Conservation (phyloP, 2,329 filamentous ascomycete genomes). For the Berkeleyomyces basicola region DNA sequence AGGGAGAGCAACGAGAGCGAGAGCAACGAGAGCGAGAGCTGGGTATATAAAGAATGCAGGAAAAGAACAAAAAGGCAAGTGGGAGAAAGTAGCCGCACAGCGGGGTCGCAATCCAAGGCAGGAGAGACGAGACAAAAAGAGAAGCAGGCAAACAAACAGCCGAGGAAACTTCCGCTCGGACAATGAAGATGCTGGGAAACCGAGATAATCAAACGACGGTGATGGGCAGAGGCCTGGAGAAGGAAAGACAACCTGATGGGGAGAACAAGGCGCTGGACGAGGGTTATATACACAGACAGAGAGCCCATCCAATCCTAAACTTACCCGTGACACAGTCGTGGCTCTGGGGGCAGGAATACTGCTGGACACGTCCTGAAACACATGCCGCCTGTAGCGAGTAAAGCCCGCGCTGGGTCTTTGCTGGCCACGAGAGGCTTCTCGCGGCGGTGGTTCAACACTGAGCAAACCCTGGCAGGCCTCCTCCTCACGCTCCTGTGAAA, state of each 20-base stretch:
- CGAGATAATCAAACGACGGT: no score
- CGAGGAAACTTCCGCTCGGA: no score
- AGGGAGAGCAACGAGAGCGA: neutral
- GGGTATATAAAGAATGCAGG: slow-evolving; percentile 7
- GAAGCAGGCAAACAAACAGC: neutral
- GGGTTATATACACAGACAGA: neutral
- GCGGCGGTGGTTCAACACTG: neutral
- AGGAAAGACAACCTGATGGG: no score
- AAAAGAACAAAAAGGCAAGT: slow-evolving; percentile 8
- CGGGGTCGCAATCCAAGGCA: slow-evolving; percentile 5
- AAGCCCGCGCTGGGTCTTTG: neutral
- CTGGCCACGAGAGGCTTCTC: neutral
- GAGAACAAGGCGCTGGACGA: no score
- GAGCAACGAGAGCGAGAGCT: neutral
- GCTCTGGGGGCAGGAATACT: neutral
- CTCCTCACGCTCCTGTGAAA: neutral
- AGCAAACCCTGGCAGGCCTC: slow-evolving; percentile 8
- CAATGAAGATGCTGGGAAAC: no score
- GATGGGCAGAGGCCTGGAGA: no score
- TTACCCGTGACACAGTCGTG: neutral
- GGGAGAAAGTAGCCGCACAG: neutral
- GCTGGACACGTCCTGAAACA: neutral
- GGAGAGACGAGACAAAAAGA: neutral
- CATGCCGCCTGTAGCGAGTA: neutral
- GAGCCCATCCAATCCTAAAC: neutral